Base-by-base conservation (phyloP, 345 rosid genomes). In the Anastatica hierochuntica region DNA sequence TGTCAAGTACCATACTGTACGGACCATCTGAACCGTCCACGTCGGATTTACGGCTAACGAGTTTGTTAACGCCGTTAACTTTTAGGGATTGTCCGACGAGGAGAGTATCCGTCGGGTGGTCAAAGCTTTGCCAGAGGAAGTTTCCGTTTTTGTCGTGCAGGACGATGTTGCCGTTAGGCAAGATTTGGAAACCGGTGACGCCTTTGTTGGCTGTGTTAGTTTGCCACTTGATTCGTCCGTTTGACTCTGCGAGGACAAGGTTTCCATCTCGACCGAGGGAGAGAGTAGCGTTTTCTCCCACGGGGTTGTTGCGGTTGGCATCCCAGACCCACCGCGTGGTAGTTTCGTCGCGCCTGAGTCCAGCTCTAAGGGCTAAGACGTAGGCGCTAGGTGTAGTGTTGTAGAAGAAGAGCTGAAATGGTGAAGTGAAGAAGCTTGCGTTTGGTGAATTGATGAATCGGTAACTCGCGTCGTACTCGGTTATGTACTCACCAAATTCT, bases 221-320 rank as follows among this genome's bases (percentile, higher is more conserved):
- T 43, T 84, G 83, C 88, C 95, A 80, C 5, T 71, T 85, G 15
- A 84, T 30, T 3, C 40, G 62, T 4, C 92, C 86, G 16, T 82
- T 74, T 0, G 81, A 63, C 20, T 88, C 74, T 1, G 79, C 88
- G 21, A 77, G 56, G 14, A 73, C 73, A 0, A 77, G 77, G 69
- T 85, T 85, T 0, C 88, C 95, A 5, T 82, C 59, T 0, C 48
- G 53, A 0, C 80, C 80, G 6, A 84, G 26, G 0, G 74, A 31
- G n/a, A 85, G 58, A 0, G 82, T 71, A 5, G 88, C 52, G 13
- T 84, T 84, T 62, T 82, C 82, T 0, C 68, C 23, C 13, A 85
- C 86, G 0, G 82, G 97, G 14, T 48, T 76, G 67, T 78, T 76
- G 0, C 78, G 64, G 46, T 80, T 82, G 7, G 88, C 97, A 51